Evolutionary conservation across 768 basidiomycete genomes (phyloP).

Genomic region (Tricholoma hemisulphureum): DNA sequence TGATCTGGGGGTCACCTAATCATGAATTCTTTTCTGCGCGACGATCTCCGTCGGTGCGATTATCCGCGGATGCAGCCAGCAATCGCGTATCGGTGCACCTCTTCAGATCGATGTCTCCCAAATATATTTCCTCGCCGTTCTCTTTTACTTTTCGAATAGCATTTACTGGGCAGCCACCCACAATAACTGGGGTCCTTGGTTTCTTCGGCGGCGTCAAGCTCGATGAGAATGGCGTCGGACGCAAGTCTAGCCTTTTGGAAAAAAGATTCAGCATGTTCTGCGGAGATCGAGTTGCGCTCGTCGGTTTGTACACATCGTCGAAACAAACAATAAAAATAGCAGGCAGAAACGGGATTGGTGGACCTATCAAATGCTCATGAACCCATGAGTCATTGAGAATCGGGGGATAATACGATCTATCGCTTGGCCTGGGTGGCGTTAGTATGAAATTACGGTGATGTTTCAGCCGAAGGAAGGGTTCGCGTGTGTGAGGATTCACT

Average conservation of each 20-base stretch:
- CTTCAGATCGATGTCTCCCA: constrained; percentile 47
- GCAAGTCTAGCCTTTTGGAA: constrained; percentile 23
- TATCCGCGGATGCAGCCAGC: constrained; percentile 5
- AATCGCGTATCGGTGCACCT: constrained; percentile 28
- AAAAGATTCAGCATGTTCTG: constrained; percentile 37
- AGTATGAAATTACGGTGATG: background rate
- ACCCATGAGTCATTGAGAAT: background rate
- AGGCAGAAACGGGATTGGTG: background rate
- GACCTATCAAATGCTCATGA: background rate
- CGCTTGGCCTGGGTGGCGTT: background rate
- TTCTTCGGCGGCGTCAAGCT: constrained; percentile 28
- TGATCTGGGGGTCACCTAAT: constrained; percentile 53
- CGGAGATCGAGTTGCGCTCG: background rate
- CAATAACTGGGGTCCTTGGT: constrained; percentile 25
- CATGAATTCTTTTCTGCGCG: constrained; percentile 40
- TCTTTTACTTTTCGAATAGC: constrained; percentile 52
- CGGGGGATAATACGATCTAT: background rate
- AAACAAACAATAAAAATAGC: background rate
- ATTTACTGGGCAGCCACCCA: constrained; percentile 49
- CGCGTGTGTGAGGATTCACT: background rate
- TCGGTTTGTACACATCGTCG: background rate
- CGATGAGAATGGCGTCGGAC: constrained; percentile 31
- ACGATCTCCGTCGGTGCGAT: constrained; percentile 31
- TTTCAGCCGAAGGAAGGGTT: background rate
- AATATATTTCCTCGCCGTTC: constrained; percentile 53